Evolutionary conservation across 2,329 filamentous ascomycete genomes (phyloP).

Genomic region (Chalaropsis thielavioides): DNA sequence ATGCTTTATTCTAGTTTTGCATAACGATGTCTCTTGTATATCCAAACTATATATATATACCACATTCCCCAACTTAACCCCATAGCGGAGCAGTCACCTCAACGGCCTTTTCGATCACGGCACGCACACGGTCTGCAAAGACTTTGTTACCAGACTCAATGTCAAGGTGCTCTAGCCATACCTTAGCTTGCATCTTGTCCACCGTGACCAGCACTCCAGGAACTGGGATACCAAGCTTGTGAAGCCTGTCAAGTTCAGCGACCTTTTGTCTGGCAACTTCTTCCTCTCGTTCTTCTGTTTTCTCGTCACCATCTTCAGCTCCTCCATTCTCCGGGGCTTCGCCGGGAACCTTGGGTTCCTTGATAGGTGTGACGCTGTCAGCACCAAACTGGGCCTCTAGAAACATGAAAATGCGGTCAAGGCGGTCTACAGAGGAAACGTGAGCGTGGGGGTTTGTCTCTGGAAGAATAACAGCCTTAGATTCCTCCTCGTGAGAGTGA

Average conservation of each 20-base stretch:
- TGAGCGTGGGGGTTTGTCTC: slow-evolving; percentile 57
- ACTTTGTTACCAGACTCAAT: slow-evolving; percentile 72
- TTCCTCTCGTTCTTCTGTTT: slow-evolving; percentile 29
- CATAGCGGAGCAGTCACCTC: slow-evolving; percentile 72
- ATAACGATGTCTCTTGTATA: background rate
- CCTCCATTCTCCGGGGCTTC: slow-evolving; percentile 24
- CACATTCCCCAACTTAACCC: slow-evolving; percentile 27
- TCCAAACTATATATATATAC: background rate
- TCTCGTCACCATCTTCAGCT: slow-evolving; percentile 19
- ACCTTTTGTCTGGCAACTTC: slow-evolving; percentile 43
- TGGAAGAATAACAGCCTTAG: slow-evolving; percentile 23
- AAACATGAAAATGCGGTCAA: slow-evolving; percentile 83
- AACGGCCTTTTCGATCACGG: slow-evolving; percentile 77
- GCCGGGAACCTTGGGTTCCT: slow-evolving; percentile 39
- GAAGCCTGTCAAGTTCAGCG: slow-evolving; percentile 61
- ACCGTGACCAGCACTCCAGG: slow-evolving; percentile 77
- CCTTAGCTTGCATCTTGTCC: slow-evolving; percentile 71
- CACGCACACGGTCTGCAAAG: slow-evolving; percentile 69
- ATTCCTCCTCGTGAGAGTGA: slow-evolving; percentile 28
- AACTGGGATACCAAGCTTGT: slow-evolving; percentile 75
- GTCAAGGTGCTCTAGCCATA: slow-evolving; percentile 86
- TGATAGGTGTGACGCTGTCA: slow-evolving; percentile 66
- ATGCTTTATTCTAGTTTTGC: background rate
- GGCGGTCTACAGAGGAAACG: slow-evolving; percentile 56
- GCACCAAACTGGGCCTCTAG: slow-evolving; percentile 90